Evolutionary conservation across 2,329 filamentous ascomycete species (phyloP).

Genomic region (Huntiella moniliformis): DNA sequence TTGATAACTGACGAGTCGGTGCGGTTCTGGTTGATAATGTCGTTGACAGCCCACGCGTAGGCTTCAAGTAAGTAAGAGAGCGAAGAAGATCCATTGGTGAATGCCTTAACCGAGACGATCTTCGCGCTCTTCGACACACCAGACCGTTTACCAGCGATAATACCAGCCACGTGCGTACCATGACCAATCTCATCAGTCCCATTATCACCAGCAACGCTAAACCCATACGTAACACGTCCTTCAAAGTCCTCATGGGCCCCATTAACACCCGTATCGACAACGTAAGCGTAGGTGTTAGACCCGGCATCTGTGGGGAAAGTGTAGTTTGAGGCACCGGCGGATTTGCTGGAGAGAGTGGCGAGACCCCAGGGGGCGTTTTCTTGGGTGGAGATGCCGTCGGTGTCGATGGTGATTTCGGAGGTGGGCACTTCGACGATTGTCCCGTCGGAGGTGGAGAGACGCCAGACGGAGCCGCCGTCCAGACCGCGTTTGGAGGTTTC

Average conservation of each 20-base stretch:
- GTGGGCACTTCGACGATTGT: neutral
- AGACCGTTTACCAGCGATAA: slow-evolving; percentile 13
- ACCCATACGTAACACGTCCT: slow-evolving; percentile 14
- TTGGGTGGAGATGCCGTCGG: slow-evolving; percentile 41
- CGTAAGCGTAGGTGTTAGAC: slow-evolving; percentile 15
- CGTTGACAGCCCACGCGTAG: slow-evolving; percentile 20
- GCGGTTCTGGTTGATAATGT: slow-evolving; percentile 17
- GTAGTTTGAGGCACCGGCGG: slow-evolving; percentile 13
- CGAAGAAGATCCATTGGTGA: slow-evolving; percentile 18
- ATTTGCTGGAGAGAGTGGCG: slow-evolving; percentile 18
- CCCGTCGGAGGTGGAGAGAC: slow-evolving; percentile 6
- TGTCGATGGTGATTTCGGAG: slow-evolving; percentile 3
- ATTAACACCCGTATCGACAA: slow-evolving; percentile 16
- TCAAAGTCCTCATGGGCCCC: slow-evolving; percentile 14
- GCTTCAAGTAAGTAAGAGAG: slow-evolving; percentile 18
- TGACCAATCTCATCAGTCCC: slow-evolving; percentile 21
- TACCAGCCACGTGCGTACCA: slow-evolving; percentile 22
- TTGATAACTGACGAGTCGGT: slow-evolving; percentile 22
- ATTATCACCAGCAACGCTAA: slow-evolving; percentile 15
- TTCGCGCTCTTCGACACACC: slow-evolving; percentile 24
- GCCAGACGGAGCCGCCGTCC: slow-evolving; percentile 4
- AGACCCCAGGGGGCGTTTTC: slow-evolving; percentile 18
- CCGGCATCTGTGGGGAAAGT: slow-evolving; percentile 14
- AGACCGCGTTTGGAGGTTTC: neutral
- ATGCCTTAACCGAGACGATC: slow-evolving; percentile 28